Evolutionary conservation across 1,284 basidiomycete genomes (phyloP).

Genomic region (Rugosomyces carneus): DNA sequence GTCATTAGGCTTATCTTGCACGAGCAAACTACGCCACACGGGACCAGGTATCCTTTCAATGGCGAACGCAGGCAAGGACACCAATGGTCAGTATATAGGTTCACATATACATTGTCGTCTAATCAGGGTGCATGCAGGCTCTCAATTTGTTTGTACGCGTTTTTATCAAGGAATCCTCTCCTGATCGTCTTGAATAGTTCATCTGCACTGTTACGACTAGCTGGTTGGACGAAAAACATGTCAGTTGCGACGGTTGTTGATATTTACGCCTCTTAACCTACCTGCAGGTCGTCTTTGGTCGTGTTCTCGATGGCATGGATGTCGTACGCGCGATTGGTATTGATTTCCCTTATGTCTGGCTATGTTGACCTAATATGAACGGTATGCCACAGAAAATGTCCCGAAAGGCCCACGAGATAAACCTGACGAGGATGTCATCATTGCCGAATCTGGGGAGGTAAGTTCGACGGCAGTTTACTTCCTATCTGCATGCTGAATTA

Average conservation of each 20-base stretch:
- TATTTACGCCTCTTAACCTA: slow-evolving; percentile 4
- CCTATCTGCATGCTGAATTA: slow-evolving; percentile 6
- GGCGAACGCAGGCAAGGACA: slow-evolving; percentile 89
- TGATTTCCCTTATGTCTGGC: slow-evolving; percentile 17
- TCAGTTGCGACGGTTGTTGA: slow-evolving; percentile 26
- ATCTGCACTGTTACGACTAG: slow-evolving; percentile 75
- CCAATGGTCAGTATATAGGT: slow-evolving; percentile 53
- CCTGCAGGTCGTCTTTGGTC: slow-evolving; percentile 82
- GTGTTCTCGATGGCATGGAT: slow-evolving; percentile 87
- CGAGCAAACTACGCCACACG: slow-evolving; percentile 85
- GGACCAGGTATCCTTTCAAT: slow-evolving; percentile 84
- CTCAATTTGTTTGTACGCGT: slow-evolving; percentile 66
- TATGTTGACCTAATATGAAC: slow-evolving; percentile 5
- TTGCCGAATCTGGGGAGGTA: slow-evolving; percentile 82
- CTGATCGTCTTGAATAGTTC: slow-evolving; percentile 44
- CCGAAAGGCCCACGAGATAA: slow-evolving; percentile 64
- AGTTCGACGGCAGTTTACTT: slow-evolving; percentile 15
- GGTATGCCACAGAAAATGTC: slow-evolving; percentile 53
- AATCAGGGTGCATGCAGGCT: slow-evolving; percentile 38
- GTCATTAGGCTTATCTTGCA: not conserved
- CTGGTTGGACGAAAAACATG: slow-evolving; percentile 75
- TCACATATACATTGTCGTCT: not conserved
- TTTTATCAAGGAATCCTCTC: slow-evolving; percentile 2
- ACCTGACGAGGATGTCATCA: slow-evolving; percentile 68
- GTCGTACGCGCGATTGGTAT: slow-evolving; percentile 72